Percentiles rank a stretch among this genome's conserved stretches.
Conservation (phyloP, 441 rosid genomes). For the Gossypium schwendimanii region DNA sequence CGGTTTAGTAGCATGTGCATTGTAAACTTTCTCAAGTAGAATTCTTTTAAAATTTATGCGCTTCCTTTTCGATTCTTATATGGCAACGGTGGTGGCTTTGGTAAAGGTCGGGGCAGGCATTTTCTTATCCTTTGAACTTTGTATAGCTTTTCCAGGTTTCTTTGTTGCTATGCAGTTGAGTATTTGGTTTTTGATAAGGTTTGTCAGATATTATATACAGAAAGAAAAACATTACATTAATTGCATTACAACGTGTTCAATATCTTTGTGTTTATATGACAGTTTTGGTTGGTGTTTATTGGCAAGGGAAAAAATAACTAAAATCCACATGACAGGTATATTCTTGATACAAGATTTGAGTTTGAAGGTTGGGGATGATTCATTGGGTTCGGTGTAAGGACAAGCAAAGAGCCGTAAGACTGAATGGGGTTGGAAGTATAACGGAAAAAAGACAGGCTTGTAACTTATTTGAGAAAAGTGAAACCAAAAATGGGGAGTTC, state of each 20-base stretch:
- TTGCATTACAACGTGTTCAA: background rate
- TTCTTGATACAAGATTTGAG: too few species aligned
- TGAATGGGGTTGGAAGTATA: too few species aligned
- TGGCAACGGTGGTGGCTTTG: background rate
- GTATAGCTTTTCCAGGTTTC: background rate
- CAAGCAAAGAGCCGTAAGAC: too few species aligned
- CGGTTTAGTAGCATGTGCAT: conserved; percentile 39
- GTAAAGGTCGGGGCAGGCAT: background rate
- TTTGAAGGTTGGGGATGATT: too few species aligned
- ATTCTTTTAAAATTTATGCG: background rate
- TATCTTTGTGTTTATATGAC: background rate
- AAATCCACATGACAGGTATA: too few species aligned
- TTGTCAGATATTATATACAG: background rate
- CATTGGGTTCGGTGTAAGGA: too few species aligned
- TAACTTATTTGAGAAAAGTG: too few species aligned
- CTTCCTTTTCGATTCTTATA: background rate
- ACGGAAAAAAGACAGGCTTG: too few species aligned
- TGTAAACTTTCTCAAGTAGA: background rate
- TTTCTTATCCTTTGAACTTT: background rate
- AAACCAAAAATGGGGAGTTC: too few species aligned
- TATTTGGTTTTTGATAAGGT: background rate
- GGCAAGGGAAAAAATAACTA: background rate
- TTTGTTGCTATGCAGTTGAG: background rate
- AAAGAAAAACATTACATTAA: background rate
- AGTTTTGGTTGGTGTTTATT: background rate